phyloP scores from a whole-genome alignment of 768 basidiomycete species.

The Mycena sanguinolenta region DNA sequence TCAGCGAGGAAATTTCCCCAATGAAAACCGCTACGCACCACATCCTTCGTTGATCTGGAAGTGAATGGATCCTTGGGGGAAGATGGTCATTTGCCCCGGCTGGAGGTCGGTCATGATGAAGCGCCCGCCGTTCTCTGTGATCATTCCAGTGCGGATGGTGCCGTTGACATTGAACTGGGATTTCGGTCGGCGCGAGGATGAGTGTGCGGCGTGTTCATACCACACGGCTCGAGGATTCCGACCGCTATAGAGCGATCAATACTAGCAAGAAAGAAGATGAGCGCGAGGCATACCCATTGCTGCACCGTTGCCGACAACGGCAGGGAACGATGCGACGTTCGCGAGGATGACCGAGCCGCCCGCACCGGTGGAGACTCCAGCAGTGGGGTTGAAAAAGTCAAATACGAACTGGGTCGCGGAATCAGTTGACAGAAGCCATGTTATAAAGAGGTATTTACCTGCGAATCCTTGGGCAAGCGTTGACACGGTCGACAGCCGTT shows the following conservation, averaged over 20 bases:
- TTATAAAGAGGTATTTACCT: background rate
- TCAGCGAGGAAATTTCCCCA: background rate
- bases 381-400: constrained; percentile 32
- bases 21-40: constrained; percentile 16
- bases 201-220: constrained; percentile 35
- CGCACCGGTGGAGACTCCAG: constrained; percentile 3
- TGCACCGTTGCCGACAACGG: constrained; percentile 31
- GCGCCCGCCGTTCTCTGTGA: constrained; percentile 37
- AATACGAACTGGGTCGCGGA: constrained; percentile 30
- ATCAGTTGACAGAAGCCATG: background rate
- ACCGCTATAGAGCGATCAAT: constrained; percentile 7
- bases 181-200: constrained; percentile 38
- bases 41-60: constrained; percentile 37
- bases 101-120: constrained; percentile 35
- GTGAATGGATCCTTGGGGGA: constrained; percentile 34
- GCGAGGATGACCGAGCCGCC: constrained; percentile 28
- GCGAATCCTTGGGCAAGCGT: background rate
- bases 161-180: constrained; percentile 36
- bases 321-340: constrained; percentile 35
- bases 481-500: constrained; percentile 13
- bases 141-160: constrained; percentile 37
- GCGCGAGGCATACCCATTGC: constrained; percentile 34
- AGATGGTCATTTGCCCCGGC: constrained; percentile 29
- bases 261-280: too few species aligned
- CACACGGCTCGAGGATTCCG: constrained; percentile 32